Percentiles rank a stretch among this genome's conserved stretches.
phyloP scores from a whole-genome alignment of 1,284 basidiomycete species.

The Tilletia setariae region DNA sequence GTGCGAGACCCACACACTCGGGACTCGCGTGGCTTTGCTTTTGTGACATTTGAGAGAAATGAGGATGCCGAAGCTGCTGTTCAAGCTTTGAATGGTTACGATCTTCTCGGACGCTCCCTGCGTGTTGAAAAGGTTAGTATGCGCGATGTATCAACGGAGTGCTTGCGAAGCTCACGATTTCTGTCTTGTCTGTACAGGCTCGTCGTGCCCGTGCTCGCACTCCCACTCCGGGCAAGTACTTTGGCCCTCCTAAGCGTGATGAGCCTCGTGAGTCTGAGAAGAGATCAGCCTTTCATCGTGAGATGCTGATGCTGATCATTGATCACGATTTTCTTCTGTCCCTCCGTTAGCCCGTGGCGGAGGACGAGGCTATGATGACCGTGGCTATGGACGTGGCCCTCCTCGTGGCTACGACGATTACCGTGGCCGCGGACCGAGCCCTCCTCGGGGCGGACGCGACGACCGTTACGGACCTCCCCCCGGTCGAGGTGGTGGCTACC shows the following conservation, averaged over 20 bases:
- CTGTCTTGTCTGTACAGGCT: conserved; percentile 61
- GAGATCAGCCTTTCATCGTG: not conserved
- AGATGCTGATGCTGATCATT: not conserved
- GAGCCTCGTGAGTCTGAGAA: conserved; percentile 35
- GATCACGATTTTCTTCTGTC: conserved; percentile 17
- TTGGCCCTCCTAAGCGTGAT: conserved; percentile 78
- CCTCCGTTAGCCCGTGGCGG: not conserved
- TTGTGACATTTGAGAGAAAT: conserved; percentile 84
- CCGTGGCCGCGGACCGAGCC: conserved; percentile 26
- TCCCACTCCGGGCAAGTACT: conserved; percentile 90
- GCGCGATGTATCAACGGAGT: not conserved
- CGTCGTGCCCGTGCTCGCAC: conserved; percentile 88
- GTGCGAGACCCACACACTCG: conserved; percentile 96
- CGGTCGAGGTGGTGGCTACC: conserved; percentile 21
- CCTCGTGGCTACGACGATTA: conserved; percentile 36
- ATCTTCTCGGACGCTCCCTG: conserved; percentile 78
- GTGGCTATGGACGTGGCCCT: conserved; percentile 35
- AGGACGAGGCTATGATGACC: conserved; percentile 59
- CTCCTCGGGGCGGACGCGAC: conserved; percentile 35
- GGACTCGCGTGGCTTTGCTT: conserved; percentile 94
- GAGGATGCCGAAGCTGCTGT: conserved; percentile 89
- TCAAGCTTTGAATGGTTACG: conserved; percentile 74
- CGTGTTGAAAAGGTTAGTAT: conserved; percentile 77
- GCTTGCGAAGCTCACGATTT: conserved; percentile 11
- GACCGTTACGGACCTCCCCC: conserved; percentile 25